Evolutionary conservation across 371 early-diverging fungal genomes (phyloP), one percentile per base, ranked within the genome.

Genomic region (Batrachochytrium dendrobatidis): DNA sequence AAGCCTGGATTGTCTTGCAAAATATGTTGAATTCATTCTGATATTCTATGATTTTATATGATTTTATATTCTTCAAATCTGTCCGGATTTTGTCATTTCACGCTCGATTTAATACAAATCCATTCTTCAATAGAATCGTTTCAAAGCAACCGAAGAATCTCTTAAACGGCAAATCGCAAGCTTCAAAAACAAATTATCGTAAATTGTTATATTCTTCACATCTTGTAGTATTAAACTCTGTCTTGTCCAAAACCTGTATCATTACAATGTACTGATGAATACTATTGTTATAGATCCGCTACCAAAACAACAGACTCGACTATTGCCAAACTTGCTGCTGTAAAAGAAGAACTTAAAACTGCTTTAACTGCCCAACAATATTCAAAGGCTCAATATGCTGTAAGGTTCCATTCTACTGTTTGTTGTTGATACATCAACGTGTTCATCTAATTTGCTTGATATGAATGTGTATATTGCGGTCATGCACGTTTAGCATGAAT

Each of bases 351-450:
- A 43, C 32, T 59, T 49, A 62, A 62, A 30, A 49, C 59, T 5
- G 48, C 60, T 18, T 53, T 56, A 48, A 22, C 56, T 17, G 55
- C 55, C 24, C 52, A 60, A 12, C 62, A 66, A 46, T 58, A 59
- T 28, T 52, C 51, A 51, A 62, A 63, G 44, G 59, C 63, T 8
- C 67, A 66, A 31, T 66, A 59, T 55, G 52, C 57, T 24, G n/a
- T n/a, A n/a, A n/a, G n/a, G n/a, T n/a, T n/a, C n/a, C n/a, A n/a
- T n/a, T n/a, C n/a, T n/a, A n/a, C n/a, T n/a, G n/a, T n/a, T n/a
- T n/a, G n/a, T n/a, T n/a, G n/a, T n/a, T n/a, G n/a, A n/a, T n/a
- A n/a, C n/a, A n/a, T n/a, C n/a, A n/a, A n/a, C n/a, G n/a, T n/a
- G n/a, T n/a, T n/a, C n/a, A n/a, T n/a, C n/a, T n/a, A n/a, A n/a